A percentile compares a stretch with the other conserved stretches of the same genome.
These are phyloP conservation scores for Fusarium decemcellulare DNA, from an alignment of 2,329 filamentous ascomycete species.

Conservation along the genomic window DNA sequence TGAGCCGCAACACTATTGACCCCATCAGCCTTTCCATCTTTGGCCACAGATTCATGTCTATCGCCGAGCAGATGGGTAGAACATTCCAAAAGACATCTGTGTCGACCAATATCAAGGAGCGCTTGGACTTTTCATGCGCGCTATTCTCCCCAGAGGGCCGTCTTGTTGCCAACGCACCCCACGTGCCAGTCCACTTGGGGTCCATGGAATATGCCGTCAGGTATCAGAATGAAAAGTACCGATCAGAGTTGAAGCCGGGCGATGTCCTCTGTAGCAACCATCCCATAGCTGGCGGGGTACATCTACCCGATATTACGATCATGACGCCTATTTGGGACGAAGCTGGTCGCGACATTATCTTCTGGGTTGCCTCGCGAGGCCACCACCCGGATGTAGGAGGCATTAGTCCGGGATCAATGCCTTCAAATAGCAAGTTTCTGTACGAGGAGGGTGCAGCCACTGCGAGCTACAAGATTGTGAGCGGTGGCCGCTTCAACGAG, in stretches of 20 bases:
- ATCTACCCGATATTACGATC: not conserved
- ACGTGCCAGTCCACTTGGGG: conserved; percentile 21
- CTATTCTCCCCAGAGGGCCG: conserved; percentile 46
- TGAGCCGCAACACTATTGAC: conserved; percentile 34
- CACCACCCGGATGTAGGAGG: not conserved
- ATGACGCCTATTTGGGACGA: conserved; percentile 33
- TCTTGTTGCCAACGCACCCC: conserved; percentile 22
- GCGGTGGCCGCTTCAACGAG: not conserved
- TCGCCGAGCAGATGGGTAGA: conserved; percentile 70
- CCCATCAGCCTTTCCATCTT: conserved; percentile 68
- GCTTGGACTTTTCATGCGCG: conserved; percentile 59
- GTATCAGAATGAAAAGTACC: conserved; percentile 11
- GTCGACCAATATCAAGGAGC: conserved; percentile 61
- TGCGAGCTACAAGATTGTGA: not conserved
- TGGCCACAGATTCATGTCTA: conserved; percentile 69
- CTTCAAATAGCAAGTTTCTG: not conserved
- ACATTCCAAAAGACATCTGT: conserved; percentile 68
- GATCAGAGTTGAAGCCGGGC: conserved; percentile 7
- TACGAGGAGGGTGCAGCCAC: not conserved
- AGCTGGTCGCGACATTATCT: not conserved
- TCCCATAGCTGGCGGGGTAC: not conserved
- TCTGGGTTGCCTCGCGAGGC: not conserved
- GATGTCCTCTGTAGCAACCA: conserved; percentile 23
- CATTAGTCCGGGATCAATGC: not conserved
- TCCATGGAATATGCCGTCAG: conserved; percentile 20